Conservation (phyloP, 2,329 filamentous ascomycete species). For the Coniochaeta sp. region DNA sequence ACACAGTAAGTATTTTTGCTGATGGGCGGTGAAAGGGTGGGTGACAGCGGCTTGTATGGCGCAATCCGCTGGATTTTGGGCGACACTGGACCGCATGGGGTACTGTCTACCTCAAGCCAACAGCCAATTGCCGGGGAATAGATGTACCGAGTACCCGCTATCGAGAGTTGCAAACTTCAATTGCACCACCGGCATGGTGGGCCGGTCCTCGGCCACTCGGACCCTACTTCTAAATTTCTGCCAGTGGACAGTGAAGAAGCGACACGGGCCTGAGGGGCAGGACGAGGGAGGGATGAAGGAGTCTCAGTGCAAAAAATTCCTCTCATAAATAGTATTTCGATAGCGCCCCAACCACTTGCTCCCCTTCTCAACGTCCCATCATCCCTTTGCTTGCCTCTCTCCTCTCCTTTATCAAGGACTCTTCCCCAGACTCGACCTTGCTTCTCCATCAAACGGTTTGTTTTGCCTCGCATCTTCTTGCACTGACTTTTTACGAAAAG, state of each 20-base stretch:
- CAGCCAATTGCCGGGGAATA: too few relatives aligned
- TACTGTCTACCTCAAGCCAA: not conserved
- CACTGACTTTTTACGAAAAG: not conserved
- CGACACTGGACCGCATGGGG: not conserved
- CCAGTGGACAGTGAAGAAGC: not conserved
- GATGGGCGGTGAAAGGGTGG: not conserved
- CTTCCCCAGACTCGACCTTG: not conserved
- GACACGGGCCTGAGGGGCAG: too few relatives aligned
- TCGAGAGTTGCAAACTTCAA: not conserved
- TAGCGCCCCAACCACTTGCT: slow-evolving; percentile 1
- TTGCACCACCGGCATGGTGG: not conserved
- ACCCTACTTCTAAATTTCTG: not conserved
- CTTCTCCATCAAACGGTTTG: not conserved
- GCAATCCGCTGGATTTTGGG: slow-evolving; percentile 2
- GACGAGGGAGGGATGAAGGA: not conserved
- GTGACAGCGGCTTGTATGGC: not conserved
- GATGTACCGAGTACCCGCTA: not conserved
- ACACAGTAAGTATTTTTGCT: not conserved
- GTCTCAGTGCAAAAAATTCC: slow-evolving; percentile 3
- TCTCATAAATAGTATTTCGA: slow-evolving; percentile 4
- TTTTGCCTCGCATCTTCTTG: slow-evolving; percentile 11
- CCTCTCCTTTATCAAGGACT: slow-evolving; percentile 16
- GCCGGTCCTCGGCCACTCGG: not conserved
- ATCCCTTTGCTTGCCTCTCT: slow-evolving; percentile 1
- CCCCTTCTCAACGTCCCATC: not conserved